These are phyloP conservation scores for Aspergillus kassunensis DNA, from an alignment of 495 filamentous ascomycete genomes.

Conservation along the genomic window DNA sequence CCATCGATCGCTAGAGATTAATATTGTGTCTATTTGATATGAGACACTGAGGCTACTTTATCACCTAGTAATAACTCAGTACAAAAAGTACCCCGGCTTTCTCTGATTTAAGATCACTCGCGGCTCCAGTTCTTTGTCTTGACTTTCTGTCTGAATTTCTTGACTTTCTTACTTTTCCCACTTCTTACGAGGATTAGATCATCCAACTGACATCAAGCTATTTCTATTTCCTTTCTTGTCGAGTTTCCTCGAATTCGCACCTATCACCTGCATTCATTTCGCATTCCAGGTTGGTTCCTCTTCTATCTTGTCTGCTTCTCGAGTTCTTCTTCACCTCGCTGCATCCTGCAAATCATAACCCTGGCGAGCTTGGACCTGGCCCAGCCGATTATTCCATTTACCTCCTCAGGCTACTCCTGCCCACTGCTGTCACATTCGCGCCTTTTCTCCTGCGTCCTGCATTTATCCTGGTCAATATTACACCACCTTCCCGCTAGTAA, in stretches of 20 bases:
- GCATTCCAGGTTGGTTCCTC: conserved; percentile 13
- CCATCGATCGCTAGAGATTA: no score
- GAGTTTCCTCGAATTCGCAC: not conserved
- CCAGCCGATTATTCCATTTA: conserved; percentile 3
- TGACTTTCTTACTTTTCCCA: conserved; percentile 4
- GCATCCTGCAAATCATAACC: conserved; percentile 36
- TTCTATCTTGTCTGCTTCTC: conserved; percentile 4
- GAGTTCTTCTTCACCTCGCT: conserved; percentile 19
- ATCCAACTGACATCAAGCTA: not conserved
- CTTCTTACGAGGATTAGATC: conserved; percentile 7
- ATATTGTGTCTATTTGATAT: not conserved
- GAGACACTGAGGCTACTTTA: no score
- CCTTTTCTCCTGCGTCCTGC: conserved; percentile 32
- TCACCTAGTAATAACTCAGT: no score
- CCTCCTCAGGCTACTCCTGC: not conserved
- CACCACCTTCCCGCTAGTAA: conserved; percentile 41
- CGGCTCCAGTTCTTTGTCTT: conserved; percentile 17
- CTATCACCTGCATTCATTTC: no score
- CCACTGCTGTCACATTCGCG: conserved; percentile 18
- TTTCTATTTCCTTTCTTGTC: conserved; percentile 4
- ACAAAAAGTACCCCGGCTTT: conserved; percentile 5
- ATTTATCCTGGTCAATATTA: conserved; percentile 43
- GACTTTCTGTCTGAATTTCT: conserved; percentile 1
- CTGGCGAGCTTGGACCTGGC: conserved; percentile 8
- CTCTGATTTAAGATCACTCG: conserved; percentile 13